phyloP scores from a whole-genome alignment of 23 red algal genomes.

The Gracilaria vermiculophylla region DNA sequence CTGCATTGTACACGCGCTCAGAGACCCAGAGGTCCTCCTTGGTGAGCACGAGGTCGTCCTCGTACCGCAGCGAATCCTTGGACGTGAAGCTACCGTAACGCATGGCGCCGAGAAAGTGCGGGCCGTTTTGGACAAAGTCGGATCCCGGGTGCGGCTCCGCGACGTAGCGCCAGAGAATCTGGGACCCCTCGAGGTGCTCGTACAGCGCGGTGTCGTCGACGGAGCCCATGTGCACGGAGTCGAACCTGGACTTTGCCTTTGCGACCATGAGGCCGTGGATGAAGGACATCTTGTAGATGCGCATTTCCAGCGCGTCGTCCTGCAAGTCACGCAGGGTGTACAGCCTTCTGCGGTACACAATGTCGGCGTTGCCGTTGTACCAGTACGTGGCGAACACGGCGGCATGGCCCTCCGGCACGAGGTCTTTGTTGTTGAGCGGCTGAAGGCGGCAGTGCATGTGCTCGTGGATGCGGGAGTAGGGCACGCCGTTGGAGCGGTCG shows the following conservation, averaged over 20 bases:
- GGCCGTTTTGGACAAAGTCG: conserved; percentile 22
- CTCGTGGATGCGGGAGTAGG: conserved; percentile 50
- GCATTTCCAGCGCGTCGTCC: conserved; percentile 58
- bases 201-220: conserved; percentile 26
- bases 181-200: conserved; percentile 51
- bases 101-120: conserved; percentile 63
- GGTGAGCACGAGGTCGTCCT: conserved; percentile 71
- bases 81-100: conserved; percentile 25
- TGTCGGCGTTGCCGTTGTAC: conserved; percentile 67
- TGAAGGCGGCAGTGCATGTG: conserved; percentile 61
- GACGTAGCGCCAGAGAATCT: conserved; percentile 53
- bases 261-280: conserved; percentile 41
- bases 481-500: conserved; percentile 16
- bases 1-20: conserved; percentile 43
- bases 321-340: conserved; percentile 35
- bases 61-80: conserved; percentile 33
- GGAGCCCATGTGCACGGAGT: conserved; percentile 21
- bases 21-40: conserved; percentile 62
- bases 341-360: conserved; percentile 59
- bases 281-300: conserved; percentile 53
- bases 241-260: conserved; percentile 13
- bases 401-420: neutral
- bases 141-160: neutral
- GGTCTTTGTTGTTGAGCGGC: conserved; percentile 30
- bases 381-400: conserved; percentile 69